Evolutionary conservation across 345 rosid species (phyloP).

Genomic region (Hirschfeldia incana): DNA sequence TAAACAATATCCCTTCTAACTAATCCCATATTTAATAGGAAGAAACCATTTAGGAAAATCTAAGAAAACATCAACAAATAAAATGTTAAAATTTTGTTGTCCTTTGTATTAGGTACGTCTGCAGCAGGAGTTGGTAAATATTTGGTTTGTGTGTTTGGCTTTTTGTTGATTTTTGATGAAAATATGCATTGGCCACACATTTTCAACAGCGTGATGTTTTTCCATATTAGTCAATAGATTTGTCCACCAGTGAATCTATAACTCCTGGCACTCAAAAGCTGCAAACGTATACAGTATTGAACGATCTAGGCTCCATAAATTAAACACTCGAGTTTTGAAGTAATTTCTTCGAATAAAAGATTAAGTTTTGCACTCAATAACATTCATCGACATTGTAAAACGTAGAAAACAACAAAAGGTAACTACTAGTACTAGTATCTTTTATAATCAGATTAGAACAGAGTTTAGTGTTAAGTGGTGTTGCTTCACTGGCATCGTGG

Average conservation of each 20-base stretch:
- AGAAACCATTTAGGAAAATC: slow-evolving; percentile 2
- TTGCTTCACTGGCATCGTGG: slow-evolving; percentile 32
- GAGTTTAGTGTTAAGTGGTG: slow-evolving; percentile 33
- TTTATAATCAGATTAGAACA: slow-evolving; percentile 18
- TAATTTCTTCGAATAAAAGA: background rate
- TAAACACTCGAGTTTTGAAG: background rate
- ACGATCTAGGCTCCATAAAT: background rate
- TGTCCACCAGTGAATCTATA: slow-evolving; percentile 1
- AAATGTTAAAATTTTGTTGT: background rate
- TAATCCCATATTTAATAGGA: background rate
- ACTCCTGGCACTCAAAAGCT: slow-evolving; percentile 3
- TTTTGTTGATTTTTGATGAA: slow-evolving; percentile 21
- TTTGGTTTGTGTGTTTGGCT: slow-evolving; percentile 31
- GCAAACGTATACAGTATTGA: background rate
- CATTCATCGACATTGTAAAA: background rate
- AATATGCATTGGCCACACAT: background rate
- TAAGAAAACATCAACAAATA: slow-evolving; percentile 2
- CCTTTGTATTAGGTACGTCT: slow-evolving; percentile 17
- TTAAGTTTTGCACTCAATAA: background rate
- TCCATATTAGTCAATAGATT: slow-evolving; percentile 5
- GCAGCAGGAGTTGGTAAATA: slow-evolving; percentile 28
- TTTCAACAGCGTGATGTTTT: slow-evolving; percentile 8
- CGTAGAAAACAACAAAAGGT: too few relatives aligned
- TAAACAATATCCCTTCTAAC: background rate
- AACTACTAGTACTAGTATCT: too few relatives aligned